Evolutionary conservation across 2,329 filamentous ascomycete genomes (phyloP), one percentile per base, ranked within the genome.

Genomic region (Sporothrix protearum): DNA sequence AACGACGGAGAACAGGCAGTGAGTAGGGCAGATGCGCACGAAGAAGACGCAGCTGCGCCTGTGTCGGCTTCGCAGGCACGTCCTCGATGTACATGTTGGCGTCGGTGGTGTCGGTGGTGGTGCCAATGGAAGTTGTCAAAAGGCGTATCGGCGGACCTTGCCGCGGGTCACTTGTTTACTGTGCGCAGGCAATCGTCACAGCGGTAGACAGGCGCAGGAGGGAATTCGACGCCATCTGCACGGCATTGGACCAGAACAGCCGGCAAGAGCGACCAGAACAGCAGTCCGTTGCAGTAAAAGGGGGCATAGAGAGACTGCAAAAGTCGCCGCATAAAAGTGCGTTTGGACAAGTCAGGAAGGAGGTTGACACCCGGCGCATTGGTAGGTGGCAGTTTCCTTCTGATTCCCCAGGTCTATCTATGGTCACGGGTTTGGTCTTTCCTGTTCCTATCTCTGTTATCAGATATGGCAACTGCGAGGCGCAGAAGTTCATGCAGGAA

Each of bases 1-100:
- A 80, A 2, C 90, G 84, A n/a, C 90, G 85, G 61, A 89, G 82
- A 4, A 92, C 79, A 6, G 87, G 84, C 16, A 92, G 80, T 4
- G 88, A 87, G 75, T 85, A 80, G 0, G 90, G 90, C 9, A 90
- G 80, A 45, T 86, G 82, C 2, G 78, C 76, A 33, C 79, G 76
- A 0, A 92, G 83, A 14, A 86, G 82, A 2, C 75, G 71, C n/a
- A 87, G 77, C 55, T 90, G 79, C 16, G 63, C 71, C 57, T 73
- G 57, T 14, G 77, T 74, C 7, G 76, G 73, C 49, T 68, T 64
- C 53, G 70, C 67, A 28, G 74, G 70, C 47, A 73, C 69, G 69
- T 78, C 76, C 12, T 75, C 69, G 28, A 76, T 61, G 16, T 67
- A n/a, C 70, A 73, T 74, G 1, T 16, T 45, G 47, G 36, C 51